phyloP scores from a whole-genome alignment of 306 rosid genomes.

The Trifolium subterraneum region DNA sequence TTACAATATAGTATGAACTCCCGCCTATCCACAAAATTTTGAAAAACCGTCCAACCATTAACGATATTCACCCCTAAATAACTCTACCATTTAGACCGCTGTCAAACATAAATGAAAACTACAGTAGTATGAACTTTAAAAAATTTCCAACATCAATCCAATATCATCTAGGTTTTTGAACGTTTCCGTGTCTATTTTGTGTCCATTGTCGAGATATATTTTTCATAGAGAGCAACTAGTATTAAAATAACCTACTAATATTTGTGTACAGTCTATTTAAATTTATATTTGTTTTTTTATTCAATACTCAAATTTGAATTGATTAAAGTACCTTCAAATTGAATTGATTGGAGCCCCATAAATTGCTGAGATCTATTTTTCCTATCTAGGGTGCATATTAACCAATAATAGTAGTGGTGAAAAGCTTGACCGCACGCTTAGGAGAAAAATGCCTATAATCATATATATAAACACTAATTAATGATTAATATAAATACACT shows the following conservation, averaged over 20 bases:
- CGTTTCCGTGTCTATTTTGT: no score
- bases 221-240: not conserved
- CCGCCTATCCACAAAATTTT: no score
- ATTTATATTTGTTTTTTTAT: not conserved
- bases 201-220: no score
- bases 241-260: not conserved
- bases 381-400: not conserved
- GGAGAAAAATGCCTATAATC: not conserved
- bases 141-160: no score
- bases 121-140: no score
- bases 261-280: not conserved
- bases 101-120: no score
- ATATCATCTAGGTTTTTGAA: no score
- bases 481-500: not conserved
- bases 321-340: not conserved
- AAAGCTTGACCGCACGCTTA: not conserved
- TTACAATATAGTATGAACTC: no score
- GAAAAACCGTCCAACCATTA: no score
- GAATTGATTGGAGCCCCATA: not conserved
- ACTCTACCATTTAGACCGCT: no score
- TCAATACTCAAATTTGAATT: not conserved
- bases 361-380: not conserved
- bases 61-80: no score
- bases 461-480: constrained; percentile 2
- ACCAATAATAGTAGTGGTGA: constrained; percentile 1